phyloP scores from a whole-genome alignment of 2,329 filamentous ascomycete species.

The Neoscytalidium dimidiatum region DNA sequence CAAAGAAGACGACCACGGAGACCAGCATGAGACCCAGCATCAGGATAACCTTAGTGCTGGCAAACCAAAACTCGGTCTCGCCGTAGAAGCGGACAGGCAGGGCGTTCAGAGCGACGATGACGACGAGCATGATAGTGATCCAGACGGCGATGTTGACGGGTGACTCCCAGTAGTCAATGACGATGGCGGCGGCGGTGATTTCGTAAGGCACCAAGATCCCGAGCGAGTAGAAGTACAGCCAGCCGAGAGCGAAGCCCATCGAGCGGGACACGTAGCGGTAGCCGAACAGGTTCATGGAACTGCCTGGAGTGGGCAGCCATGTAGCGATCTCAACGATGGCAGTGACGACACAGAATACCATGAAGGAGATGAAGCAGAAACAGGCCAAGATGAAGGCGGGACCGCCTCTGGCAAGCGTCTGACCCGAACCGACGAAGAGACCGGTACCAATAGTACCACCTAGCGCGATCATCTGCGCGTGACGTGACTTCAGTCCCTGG shows the following conservation, averaged over 20 bases:
- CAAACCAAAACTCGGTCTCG: conserved; percentile 58
- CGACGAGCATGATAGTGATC: conserved; percentile 40
- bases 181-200: conserved; percentile 38
- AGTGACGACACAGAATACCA: conserved; percentile 52
- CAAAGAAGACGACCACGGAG: conserved; percentile 58
- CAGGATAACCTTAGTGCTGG: conserved; percentile 53
- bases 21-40: conserved; percentile 55
- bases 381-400: conserved; percentile 48
- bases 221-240: conserved; percentile 39
- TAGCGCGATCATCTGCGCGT: conserved; percentile 29
- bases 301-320: conserved; percentile 60
- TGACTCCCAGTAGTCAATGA: conserved; percentile 43
- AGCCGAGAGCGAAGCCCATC: conserved; percentile 50
- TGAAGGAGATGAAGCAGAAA: conserved; percentile 46
- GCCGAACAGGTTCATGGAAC: conserved; percentile 52
- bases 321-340: conserved; percentile 57
- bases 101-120: conserved; percentile 48
- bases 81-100: conserved; percentile 54
- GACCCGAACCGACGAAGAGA: conserved; percentile 45
- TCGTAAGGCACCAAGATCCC: conserved; percentile 41
- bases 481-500: conserved; percentile 24
- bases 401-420: conserved; percentile 40
- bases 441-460: conserved; percentile 28
- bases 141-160: conserved; percentile 43
- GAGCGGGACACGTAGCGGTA: conserved; percentile 47